These are phyloP conservation scores for Fusarium scirpi DNA, from an alignment of 2,329 filamentous ascomycete species.

Conservation along the genomic window DNA sequence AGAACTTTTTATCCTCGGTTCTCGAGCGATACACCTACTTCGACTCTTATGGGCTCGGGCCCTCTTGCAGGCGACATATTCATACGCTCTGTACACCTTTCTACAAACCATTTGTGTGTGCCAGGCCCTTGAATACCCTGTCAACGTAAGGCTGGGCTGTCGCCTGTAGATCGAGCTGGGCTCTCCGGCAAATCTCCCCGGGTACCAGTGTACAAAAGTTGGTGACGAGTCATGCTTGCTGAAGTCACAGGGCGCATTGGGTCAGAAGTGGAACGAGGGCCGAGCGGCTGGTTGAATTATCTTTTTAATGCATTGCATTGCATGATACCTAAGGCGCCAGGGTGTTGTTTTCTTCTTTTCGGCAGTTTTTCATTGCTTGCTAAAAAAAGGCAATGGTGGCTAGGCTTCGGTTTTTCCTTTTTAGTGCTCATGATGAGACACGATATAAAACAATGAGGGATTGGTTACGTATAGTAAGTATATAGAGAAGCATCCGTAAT, in stretches of 20 bases:
- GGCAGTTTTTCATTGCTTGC: constrained; percentile 2
- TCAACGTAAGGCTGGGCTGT: constrained; percentile 5
- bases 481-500: constrained; percentile 32
- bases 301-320: constrained; percentile 32
- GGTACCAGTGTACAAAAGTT: constrained; percentile 18
- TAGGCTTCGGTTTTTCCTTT: constrained; percentile 8
- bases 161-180: constrained; percentile 4
- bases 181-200: not conserved
- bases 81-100: constrained; percentile 12
- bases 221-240: constrained; percentile 26
- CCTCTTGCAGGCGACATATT: constrained; percentile 11
- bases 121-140: not conserved
- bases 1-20: not conserved
- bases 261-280: constrained; percentile 22
- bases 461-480: constrained; percentile 15
- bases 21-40: constrained; percentile 9
- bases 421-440: constrained; percentile 31
- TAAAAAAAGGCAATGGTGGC: constrained; percentile 16
- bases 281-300: constrained; percentile 26
- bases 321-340: constrained; percentile 44
- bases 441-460: constrained; percentile 27
- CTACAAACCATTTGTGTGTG: not conserved
- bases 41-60: constrained; percentile 2
- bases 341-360: constrained; percentile 16
- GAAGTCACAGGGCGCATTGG: constrained; percentile 16